phyloP scores from a whole-genome alignment of 2,329 filamentous ascomycete species.

The Proliferodiscus dingleyae region DNA sequence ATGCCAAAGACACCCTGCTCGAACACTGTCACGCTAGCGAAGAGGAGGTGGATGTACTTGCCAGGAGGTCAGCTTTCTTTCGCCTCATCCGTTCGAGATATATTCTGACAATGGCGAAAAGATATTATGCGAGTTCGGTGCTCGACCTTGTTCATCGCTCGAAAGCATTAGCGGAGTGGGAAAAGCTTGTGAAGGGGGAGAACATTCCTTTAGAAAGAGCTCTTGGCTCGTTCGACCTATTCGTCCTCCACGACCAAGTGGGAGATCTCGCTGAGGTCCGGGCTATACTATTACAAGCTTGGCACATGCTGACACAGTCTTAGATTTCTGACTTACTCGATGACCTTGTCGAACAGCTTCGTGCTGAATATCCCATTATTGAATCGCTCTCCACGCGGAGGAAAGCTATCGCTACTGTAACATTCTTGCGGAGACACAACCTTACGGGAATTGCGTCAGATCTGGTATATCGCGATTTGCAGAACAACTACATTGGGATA shows the following conservation, averaged over 20 bases:
- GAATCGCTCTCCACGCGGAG: slow-evolving; percentile 54
- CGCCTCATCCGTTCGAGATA: slow-evolving; percentile 4
- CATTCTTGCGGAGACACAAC: slow-evolving; percentile 63
- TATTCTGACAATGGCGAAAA: slow-evolving; percentile 31
- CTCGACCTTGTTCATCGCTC: slow-evolving; percentile 77
- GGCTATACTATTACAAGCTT: not conserved
- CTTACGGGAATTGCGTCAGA: slow-evolving; percentile 66
- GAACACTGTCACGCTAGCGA: slow-evolving; percentile 55
- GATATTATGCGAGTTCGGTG: slow-evolving; percentile 70
- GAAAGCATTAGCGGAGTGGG: slow-evolving; percentile 76
- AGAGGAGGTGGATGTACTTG: slow-evolving; percentile 66
- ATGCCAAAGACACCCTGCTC: slow-evolving; percentile 81
- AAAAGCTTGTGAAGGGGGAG: slow-evolving; percentile 45
- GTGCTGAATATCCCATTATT: slow-evolving; percentile 47
- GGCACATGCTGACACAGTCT: slow-evolving; percentile 8
- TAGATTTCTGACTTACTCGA: slow-evolving; percentile 64
- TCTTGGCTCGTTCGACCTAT: slow-evolving; percentile 82
- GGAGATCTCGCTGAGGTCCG: slow-evolving; percentile 68
- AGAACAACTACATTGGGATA: slow-evolving; percentile 84
- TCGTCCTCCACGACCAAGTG: slow-evolving; percentile 67
- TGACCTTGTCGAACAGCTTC: slow-evolving; percentile 53
- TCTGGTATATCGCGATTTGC: slow-evolving; percentile 68
- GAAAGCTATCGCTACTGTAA: slow-evolving; percentile 63
- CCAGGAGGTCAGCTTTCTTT: slow-evolving; percentile 50
- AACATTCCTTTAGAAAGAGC: slow-evolving; percentile 64